A percentile compares a stretch with the other conserved stretches of the same genome.
Conservation (phyloP, 1,284 basidiomycete species). For the Retiboletus flavoniger region DNA sequence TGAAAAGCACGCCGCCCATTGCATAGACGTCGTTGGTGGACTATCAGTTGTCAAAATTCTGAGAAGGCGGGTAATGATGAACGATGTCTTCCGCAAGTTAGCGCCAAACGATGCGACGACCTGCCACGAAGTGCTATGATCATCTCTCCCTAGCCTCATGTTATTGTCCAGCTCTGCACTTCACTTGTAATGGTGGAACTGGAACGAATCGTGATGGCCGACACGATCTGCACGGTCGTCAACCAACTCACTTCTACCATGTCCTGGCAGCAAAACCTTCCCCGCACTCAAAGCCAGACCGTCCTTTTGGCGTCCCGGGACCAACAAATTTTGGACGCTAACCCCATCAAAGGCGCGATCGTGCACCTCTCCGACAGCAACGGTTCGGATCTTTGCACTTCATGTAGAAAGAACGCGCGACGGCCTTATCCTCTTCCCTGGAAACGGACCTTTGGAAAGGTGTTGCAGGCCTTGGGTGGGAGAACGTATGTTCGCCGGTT, state of each 20-base stretch:
- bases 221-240: not conserved
- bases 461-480: constrained; percentile 57
- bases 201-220: too few relatives aligned
- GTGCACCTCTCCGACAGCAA: constrained; percentile 59
- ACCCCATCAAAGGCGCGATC: constrained; percentile 69
- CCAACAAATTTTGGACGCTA: constrained; percentile 66
- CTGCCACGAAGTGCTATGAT: too few relatives aligned
- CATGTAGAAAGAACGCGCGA: constrained; percentile 70
- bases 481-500: constrained; percentile 48
- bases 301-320: constrained; percentile 60
- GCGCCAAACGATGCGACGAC: too few relatives aligned
- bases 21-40: too few relatives aligned
- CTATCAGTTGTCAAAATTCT: too few relatives aligned
- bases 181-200: too few relatives aligned
- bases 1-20: too few relatives aligned
- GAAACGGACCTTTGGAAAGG: constrained; percentile 71
- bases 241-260: constrained; percentile 11
- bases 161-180: too few relatives aligned
- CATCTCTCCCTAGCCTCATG: too few relatives aligned
- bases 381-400: constrained; percentile 77
- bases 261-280: constrained; percentile 38
- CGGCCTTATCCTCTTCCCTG: constrained; percentile 78
- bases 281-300: constrained; percentile 81
- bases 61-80: too few relatives aligned
- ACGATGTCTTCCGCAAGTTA: too few relatives aligned